Conservation (phyloP, 2,329 filamentous ascomycete genomes). For the Dendrostoma leiphaemia region DNA sequence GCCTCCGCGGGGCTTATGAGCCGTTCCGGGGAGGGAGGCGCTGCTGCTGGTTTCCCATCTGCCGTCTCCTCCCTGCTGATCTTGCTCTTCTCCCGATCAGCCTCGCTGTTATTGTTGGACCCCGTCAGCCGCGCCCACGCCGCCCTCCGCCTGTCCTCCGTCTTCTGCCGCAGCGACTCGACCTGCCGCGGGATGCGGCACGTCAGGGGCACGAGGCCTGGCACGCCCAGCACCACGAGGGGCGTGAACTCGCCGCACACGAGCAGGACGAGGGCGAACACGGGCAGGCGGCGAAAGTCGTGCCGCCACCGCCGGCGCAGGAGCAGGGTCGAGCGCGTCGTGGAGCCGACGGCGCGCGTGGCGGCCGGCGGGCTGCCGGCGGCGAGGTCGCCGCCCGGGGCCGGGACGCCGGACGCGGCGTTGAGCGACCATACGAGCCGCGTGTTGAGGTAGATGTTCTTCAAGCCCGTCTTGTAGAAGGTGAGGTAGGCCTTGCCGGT, state of each 20-base stretch:
- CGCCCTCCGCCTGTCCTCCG: constrained; percentile 49
- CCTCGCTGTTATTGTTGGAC: too few species aligned
- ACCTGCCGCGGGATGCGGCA: constrained; percentile 82
- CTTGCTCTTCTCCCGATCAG: too few species aligned
- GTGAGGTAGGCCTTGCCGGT: constrained; percentile 72
- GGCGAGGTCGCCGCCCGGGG: constrained; percentile 28
- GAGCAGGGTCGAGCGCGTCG: constrained; percentile 67
- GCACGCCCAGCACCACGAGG: constrained; percentile 70
- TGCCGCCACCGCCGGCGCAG: constrained; percentile 65
- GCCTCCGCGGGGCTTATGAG: not conserved
- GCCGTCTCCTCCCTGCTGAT: not conserved
- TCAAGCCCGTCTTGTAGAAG: constrained; percentile 88
- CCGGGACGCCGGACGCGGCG: constrained; percentile 17
- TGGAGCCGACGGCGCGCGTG: constrained; percentile 30
- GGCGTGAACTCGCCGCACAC: constrained; percentile 86
- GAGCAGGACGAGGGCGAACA: constrained; percentile 73
- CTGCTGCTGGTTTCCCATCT: constrained; percentile 14
- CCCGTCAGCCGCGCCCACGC: constrained; percentile 44
- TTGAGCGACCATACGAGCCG: constrained; percentile 46
- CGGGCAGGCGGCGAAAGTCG: constrained; percentile 74
- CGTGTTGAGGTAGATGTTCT: constrained; percentile 70
- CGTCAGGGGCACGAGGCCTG: constrained; percentile 70
- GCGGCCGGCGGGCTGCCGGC: constrained; percentile 38
- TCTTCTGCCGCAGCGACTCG: constrained; percentile 49
- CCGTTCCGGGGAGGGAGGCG: constrained; percentile 7